Percentiles rank a stretch among this genome's conserved stretches.
These are phyloP conservation scores for Pisolithus albus DNA, from an alignment of 768 basidiomycete species.

Conservation along the genomic window DNA sequence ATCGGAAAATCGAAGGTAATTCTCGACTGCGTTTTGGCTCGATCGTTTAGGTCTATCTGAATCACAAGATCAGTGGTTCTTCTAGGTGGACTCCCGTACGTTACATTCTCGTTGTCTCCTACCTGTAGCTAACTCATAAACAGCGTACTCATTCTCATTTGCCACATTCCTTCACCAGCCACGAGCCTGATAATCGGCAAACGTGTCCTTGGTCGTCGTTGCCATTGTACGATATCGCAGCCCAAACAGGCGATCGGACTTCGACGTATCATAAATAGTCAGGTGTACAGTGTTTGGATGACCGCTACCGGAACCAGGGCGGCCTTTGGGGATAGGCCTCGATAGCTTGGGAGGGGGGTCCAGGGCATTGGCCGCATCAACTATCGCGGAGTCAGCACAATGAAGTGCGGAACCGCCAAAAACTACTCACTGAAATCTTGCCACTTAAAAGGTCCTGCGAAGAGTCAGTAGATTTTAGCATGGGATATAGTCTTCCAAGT, in stretches of 20 bases:
- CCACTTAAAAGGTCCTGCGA: conserved; percentile 23
- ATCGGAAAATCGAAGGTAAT: too few species aligned
- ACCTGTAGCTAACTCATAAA: too few species aligned
- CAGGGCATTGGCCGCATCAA: conserved; percentile 33
- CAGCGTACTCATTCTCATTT: not conserved
- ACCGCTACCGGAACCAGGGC: conserved; percentile 25
- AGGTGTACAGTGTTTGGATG: conserved; percentile 22
- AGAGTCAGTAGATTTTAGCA: not conserved
- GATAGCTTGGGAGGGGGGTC: conserved; percentile 25
- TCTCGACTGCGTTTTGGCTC: too few species aligned
- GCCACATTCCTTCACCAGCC: conserved; percentile 29
- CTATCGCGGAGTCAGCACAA: conserved; percentile 14
- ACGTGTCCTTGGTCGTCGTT: conserved; percentile 34
- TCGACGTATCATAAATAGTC: conserved; percentile 28
- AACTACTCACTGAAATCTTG: conserved; percentile 24
- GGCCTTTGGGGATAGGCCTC: conserved; percentile 27
- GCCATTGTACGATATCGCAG: conserved; percentile 35
- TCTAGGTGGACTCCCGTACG: too few species aligned
- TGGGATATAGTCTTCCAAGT: not conserved
- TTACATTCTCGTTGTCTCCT: too few species aligned
- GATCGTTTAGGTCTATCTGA: too few species aligned
- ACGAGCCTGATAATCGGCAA: conserved; percentile 38
- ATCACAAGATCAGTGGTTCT: too few species aligned
- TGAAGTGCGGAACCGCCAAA: not conserved
- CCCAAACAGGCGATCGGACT: conserved; percentile 35